These are phyloP conservation scores for Chrysochromulina tobinii DNA, from an alignment of 78 protist genomes.

Conservation along the genomic window DNA sequence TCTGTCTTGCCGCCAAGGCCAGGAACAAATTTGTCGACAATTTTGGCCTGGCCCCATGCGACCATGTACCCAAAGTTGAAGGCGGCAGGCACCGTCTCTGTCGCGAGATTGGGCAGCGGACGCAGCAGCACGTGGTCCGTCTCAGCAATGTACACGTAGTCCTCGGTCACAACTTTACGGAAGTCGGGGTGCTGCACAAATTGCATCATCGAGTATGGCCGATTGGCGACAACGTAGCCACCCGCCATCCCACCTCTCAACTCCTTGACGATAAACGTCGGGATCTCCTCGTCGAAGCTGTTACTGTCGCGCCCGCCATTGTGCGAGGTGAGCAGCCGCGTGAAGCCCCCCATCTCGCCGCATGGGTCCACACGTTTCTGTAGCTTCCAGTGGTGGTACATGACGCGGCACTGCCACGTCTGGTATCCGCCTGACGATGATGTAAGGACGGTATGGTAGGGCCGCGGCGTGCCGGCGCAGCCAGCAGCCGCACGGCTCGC, in stretches of 20 bases:
- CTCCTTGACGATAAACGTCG: neutral
- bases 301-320: neutral
- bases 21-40: neutral
- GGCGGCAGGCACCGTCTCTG: neutral
- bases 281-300: neutral
- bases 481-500: neutral
- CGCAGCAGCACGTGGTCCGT: slow-evolving; percentile 6
- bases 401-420: neutral
- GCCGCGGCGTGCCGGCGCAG: neutral
- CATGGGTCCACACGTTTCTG: neutral
- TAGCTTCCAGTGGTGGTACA: neutral
- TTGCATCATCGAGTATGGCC: neutral
- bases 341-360: slow-evolving; percentile 18
- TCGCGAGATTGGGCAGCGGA: neutral
- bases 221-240: neutral
- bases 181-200: neutral
- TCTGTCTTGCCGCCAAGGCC: neutral
- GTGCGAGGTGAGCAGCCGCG: neutral
- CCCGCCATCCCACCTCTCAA: too few species aligned
- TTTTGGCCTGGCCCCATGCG: neutral
- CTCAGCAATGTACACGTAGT: slow-evolving; percentile 6
- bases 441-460: slow-evolving; percentile 14
- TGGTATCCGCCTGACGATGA: neutral
- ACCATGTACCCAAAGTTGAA: slow-evolving; percentile 13
- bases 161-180: neutral